Evolutionary conservation across 352 stramenopile species (phyloP).

Genomic region (Phytopythium delawarense): DNA sequence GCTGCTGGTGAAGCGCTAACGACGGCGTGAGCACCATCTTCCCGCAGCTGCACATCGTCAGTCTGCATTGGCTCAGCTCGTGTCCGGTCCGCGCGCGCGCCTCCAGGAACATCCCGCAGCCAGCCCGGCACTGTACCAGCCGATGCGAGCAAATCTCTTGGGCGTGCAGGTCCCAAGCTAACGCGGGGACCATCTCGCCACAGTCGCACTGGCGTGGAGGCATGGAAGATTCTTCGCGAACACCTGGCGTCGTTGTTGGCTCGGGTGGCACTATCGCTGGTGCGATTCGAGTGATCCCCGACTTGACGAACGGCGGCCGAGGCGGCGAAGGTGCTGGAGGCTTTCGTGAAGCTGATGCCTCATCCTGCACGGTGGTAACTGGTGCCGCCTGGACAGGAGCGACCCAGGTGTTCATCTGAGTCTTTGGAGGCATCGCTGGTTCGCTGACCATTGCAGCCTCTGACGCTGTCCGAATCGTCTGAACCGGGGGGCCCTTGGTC

Average conservation of each 20-base stretch:
- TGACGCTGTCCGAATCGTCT: slow-evolving; percentile 14
- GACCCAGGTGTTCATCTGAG: neutral
- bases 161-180: slow-evolving; percentile 28
- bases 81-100: slow-evolving; percentile 51
- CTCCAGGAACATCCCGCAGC: slow-evolving; percentile 45
- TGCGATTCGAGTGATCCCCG: neutral
- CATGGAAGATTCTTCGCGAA: neutral
- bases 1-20: slow-evolving; percentile 46
- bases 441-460: neutral
- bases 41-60: slow-evolving; percentile 57
- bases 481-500: slow-evolving; percentile 36
- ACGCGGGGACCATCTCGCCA: slow-evolving; percentile 24
- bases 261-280: neutral
- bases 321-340: slow-evolving; percentile 10
- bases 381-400: neutral
- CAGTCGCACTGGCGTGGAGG: slow-evolving; percentile 35
- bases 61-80: slow-evolving; percentile 62
- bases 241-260: neutral
- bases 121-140: slow-evolving; percentile 41
- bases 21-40: slow-evolving; percentile 64
- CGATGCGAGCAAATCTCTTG: slow-evolving; percentile 31
- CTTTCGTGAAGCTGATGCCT: neutral
- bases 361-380: slow-evolving; percentile 12
- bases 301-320: neutral
- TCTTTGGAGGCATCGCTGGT: neutral